These are phyloP conservation scores for Striga asiatica DNA, from an alignment of 257 asterid genomes.

Conservation along the genomic window DNA sequence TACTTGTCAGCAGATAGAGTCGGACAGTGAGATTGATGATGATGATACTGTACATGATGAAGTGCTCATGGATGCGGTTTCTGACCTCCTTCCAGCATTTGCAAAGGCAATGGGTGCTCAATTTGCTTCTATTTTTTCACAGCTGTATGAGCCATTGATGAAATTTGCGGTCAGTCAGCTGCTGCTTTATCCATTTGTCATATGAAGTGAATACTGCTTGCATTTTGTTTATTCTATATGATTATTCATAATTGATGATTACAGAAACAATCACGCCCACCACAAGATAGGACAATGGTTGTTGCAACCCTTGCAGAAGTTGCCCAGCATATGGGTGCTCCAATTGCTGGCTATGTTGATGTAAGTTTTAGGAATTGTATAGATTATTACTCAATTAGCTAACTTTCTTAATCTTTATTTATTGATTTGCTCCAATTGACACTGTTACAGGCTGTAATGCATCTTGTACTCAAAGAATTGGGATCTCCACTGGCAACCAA, in stretches of 20 bases:
- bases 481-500: conserved; percentile 74
- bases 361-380: conserved; percentile 26
- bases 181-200: conserved; percentile 8
- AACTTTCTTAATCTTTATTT: conserved; percentile 2
- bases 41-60: conserved; percentile 89
- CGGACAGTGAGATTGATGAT: conserved; percentile 73
- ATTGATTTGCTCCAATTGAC: conserved; percentile 11
- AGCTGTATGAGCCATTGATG: conserved; percentile 79
- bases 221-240: conserved; percentile 5
- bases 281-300: conserved; percentile 93
- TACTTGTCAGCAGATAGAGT: conserved; percentile 71
- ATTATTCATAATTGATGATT: conserved; percentile 13
- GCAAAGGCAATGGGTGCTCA: conserved; percentile 87
- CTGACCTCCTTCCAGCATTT: conserved; percentile 95
- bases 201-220: background rate
- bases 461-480: conserved; percentile 82
- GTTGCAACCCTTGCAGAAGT: conserved; percentile 99
- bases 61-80: conserved; percentile 99
- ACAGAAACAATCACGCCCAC: conserved; percentile 87
- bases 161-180: conserved; percentile 66
- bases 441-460: conserved; percentile 69
- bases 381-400: background rate
- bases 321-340: conserved; percentile 97
- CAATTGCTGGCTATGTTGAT: conserved; percentile 77
- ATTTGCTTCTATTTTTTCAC: conserved; percentile 72